phyloP scores from a whole-genome alignment of 1,284 basidiomycete species.

The Phellopilus nigrolimitatus region DNA sequence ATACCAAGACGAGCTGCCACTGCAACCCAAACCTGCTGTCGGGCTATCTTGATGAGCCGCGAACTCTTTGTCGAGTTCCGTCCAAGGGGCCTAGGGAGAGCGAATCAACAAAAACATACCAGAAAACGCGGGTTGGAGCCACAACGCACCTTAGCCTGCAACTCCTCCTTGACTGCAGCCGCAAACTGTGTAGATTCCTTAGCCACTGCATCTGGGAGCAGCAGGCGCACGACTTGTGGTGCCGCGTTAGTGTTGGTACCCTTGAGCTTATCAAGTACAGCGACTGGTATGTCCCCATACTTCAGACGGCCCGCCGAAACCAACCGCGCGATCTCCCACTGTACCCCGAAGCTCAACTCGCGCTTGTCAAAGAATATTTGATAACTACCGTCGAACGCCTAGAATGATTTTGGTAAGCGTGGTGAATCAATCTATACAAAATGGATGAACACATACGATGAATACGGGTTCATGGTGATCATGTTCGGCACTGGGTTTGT shows the following conservation, averaged over 20 bases:
- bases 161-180: slow-evolving; percentile 34
- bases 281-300: slow-evolving; percentile 9
- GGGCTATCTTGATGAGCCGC: slow-evolving; percentile 25
- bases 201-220: slow-evolving; percentile 7
- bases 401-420: not conserved
- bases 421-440: not conserved
- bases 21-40: slow-evolving; percentile 34
- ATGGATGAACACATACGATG: not conserved
- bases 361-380: not conserved
- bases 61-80: slow-evolving; percentile 41
- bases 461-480: not conserved
- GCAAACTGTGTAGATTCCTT: slow-evolving; percentile 1
- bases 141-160: slow-evolving; percentile 31
- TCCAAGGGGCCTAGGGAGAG: slow-evolving; percentile 38
- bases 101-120: slow-evolving; percentile 2
- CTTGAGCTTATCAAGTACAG: slow-evolving; percentile 13
- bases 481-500: not conserved
- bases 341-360: slow-evolving; percentile 6
- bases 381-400: not conserved
- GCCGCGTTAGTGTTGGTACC: slow-evolving; percentile 23
- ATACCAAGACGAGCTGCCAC: slow-evolving; percentile 33
- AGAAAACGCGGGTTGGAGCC: no score
- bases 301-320: not conserved
- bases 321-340: slow-evolving; percentile 17
- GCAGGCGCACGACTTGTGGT: slow-evolving; percentile 15